Evolutionary conservation across 176 grass and related monocot genomes (phyloP), one percentile per base, ranked within the genome.

Genomic region (Miscanthus lutarioriparius): DNA sequence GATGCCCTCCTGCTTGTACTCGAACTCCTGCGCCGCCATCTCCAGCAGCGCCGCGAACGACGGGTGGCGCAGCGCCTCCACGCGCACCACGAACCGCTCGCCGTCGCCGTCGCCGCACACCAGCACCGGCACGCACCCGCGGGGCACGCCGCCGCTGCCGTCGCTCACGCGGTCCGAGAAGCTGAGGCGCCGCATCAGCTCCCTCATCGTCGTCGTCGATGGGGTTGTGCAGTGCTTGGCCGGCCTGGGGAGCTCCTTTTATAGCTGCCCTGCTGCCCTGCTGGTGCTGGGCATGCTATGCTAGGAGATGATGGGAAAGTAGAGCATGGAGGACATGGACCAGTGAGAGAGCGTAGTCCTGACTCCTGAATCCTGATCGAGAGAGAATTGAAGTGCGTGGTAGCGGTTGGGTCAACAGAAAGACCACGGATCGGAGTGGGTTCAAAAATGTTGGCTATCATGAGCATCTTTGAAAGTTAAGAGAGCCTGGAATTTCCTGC

Each of bases 121-220:
- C 10, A 94, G 62, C 49, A 97, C 75, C 59, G 94, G 94, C 62
- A 97, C 90, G 70, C 91, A 91, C 28, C 94, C 94, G 68, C 78
- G 78, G 1, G 87, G 93, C 67, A 88, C 88, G 43, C 53, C 71
- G 17, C 19, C 48, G 76, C 56, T 4, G 67, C 69, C 64, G 49
- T 76, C 87, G 64, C 80, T 45, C 16, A 56, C 77, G 73, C 67
- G 54, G 36, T 91, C 82, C 2, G 82, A 82, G 83, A 83, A 90
- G 74, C 88, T 86, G 74, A 90, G 74, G 67, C 88, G 80, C 67
- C 88, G 66, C 8, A 90, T 79, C 80, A 90, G 74, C 84, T 86
- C 74, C 80, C 75, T 79, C 88, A 74, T 90, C 33, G 64, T 82
- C 41, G 53, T n/a, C 22, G 35, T 9, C 16, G 15, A 7, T 49